Evolutionary conservation across 371 early-diverging fungal genomes (phyloP), one percentile per base, ranked within the genome.

Genomic region (Mortierella sp.): DNA sequence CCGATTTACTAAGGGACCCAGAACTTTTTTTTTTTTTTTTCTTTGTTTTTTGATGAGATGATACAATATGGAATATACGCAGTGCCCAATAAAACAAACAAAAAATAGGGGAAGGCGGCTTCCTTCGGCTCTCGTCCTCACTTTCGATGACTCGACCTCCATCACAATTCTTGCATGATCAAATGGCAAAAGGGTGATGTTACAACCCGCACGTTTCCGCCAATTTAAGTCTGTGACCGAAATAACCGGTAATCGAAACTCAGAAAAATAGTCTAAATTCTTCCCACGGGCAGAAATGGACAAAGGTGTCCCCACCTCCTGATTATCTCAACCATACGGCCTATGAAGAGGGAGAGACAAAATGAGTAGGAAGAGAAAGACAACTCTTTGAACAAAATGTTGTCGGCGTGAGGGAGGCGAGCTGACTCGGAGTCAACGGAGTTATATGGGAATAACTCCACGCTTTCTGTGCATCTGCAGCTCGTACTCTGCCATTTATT

Each of bases 21-120:
- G 48, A 33, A 60, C 61, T 52, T 68, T 68, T 67, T 66, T 66
- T 63, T 43, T 43, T 64, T 28, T 22, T 22, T 64, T 32, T 47
- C 19, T 52, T 53, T 7, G 33, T 53, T 33, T 57, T 28, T 43
- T 58, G 32, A 24, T 9, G 33, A 24, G 16, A 13, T 16, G 36
- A 58, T 32, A 58, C 43, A 43, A 43, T 13, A 43, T 43, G 10
- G 43, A 15, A 10, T 43, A 15, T 43, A 43, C 43, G 43, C 43
- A 43, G 10, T 43, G 43, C 15, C 43, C 1, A 58, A 58, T 33
- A 32, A 58, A 58, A 28, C 28, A 57, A 57, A 57, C 21, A 59
- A 38, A 59, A 33, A 40, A 58, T 33, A 28, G 16, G 16, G 16
- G 16, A 16, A 19, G 16, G 48, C 48, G 7, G n/a, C 48, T n/a